Percentiles rank a stretch among this genome's conserved stretches.
Evolutionary conservation across 345 rosid species (phyloP).

Genomic region (Linum lewisii): DNA sequence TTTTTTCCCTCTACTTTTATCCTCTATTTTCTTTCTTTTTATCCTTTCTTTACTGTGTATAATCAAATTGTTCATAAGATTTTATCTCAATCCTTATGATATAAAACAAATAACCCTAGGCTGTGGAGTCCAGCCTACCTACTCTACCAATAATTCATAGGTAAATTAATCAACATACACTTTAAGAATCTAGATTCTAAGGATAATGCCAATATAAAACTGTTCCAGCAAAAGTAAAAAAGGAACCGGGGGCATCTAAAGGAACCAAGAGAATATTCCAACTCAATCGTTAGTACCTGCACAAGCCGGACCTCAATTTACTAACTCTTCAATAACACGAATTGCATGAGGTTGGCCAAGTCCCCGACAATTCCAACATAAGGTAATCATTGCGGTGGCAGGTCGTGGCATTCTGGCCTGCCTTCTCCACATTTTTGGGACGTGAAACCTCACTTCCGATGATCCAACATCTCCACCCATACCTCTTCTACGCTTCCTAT

Average conservation of each 20-base stretch:
- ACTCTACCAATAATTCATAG: constrained; percentile 10
- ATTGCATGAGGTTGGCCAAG: too few relatives aligned
- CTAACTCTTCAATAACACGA: constrained; percentile 25
- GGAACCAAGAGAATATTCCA: constrained; percentile 1
- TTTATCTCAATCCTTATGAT: not conserved
- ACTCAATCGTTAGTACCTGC: constrained; percentile 29
- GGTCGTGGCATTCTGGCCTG: too few relatives aligned
- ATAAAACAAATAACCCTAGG: not conserved
- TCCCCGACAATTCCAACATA: too few relatives aligned
- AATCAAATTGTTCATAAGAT: constrained; percentile 1
- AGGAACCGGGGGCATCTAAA: not conserved
- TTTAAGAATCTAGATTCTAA: constrained; percentile 10
- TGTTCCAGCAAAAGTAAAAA: not conserved
- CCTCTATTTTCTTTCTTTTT: too few relatives aligned
- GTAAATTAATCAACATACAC: constrained; percentile 2
- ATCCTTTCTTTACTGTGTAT: not conserved
- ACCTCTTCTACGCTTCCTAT: not conserved
- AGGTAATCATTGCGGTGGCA: too few relatives aligned
- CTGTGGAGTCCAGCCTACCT: not conserved
- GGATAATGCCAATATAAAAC: constrained; percentile 11
- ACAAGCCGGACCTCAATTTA: constrained; percentile 55
- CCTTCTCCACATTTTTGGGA: too few relatives aligned
- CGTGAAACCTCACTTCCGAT: too few relatives aligned
- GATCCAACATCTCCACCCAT: not conserved
- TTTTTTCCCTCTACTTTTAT: too few relatives aligned